Evolutionary conservation across 2,329 filamentous ascomycete genomes (phyloP), one percentile per base, ranked within the genome.

Genomic region (Rutstroemia sp.): DNA sequence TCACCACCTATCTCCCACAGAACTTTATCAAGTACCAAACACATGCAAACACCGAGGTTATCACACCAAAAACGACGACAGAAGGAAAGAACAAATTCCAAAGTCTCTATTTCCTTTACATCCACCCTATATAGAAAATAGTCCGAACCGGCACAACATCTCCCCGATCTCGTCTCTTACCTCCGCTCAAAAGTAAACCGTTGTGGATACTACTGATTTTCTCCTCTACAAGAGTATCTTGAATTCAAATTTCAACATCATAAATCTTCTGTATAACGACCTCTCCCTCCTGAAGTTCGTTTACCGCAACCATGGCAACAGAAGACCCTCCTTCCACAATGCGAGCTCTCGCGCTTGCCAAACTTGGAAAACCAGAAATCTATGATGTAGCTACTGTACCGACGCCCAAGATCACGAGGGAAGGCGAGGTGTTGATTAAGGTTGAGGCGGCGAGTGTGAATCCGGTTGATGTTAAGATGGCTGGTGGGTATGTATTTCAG

Each of bases 391-490:
- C 64, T 4, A 72, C 76, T 4, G 55, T 76, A n/a, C 73, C 76
- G 0, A 67, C 73, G 2, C 77, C 78, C 0, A 61, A 60, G n/a
- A 75, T 80, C 49, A 68, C 67, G 2, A 62, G 68, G 6, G 71
- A 75, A 1, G 67, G 74, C 27, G 69, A 80, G 4, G 66, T 81
- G 1, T 64, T 80, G 2, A 72, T 77, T 40, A 70, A 67, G 48
- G 73, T 77, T 8, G 66, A 74, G 53, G 74, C 75, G 3, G 74
- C 74, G 0, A 72, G 70, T 47, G 67, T 77, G 42, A 77, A 78
- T 57, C 73, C 75, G 0, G 65, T 76, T 3, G 75, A 77, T 63
- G 68, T 76, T 4, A 66, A 68, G 55, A 49, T 68, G 54, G 74
- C 73, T 0, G 63, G 64, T 16, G 73, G 73, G 60, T 59, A 36